Base-by-base conservation (phyloP, 306 rosid genomes). In the Vigna mungo region DNA sequence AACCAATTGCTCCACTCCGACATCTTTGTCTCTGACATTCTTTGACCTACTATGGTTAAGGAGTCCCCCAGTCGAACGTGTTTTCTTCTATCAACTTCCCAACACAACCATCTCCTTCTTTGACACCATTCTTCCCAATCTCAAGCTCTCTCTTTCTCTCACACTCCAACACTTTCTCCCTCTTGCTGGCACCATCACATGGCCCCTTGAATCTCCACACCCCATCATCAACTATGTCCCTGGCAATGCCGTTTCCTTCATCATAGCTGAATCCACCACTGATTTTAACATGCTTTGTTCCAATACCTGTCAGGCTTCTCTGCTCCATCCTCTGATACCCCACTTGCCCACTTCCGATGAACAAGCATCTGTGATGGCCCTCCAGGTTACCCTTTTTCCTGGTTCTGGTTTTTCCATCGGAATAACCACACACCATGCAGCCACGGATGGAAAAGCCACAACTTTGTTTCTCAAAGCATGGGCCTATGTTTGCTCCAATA, bases 121-220 rank as follows among this genome's bases (percentile, higher is more conserved):
- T 2, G 60, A 80, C 1, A 58, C 85, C 0, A 7, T 85, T 79
- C 60, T 85, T 47, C 84, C 88, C 3, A 53, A 18, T 74, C 84
- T 81, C 56, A 74, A 74, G 47, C 27, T n/a, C 48, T 74, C 84
- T 0, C 80, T 80, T 46, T 65, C 79, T 13, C 21, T 80, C 70
- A 74, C 84, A 13, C 86, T 83, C 39, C 82, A 48, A 9, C 70
- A 75, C 63, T 84, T 75, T 23, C 79, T 71, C 7, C 84, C 82
- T 55, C 37, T 84, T 2, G 76, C 60, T 1, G 83, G 87, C 2
- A 83, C 59, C 53, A 80, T 86, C 72, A 72, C 46, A 0, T 86
- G 87, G 85, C 81, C 87, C 0, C 37, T 1, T 3, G 14, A 65
- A 16, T 82, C 86, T 27, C 59, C 43, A 5, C 6, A 9, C 3